Conservation (phyloP, 2,329 filamentous ascomycete species). For the Colletotrichum godetiae region DNA sequence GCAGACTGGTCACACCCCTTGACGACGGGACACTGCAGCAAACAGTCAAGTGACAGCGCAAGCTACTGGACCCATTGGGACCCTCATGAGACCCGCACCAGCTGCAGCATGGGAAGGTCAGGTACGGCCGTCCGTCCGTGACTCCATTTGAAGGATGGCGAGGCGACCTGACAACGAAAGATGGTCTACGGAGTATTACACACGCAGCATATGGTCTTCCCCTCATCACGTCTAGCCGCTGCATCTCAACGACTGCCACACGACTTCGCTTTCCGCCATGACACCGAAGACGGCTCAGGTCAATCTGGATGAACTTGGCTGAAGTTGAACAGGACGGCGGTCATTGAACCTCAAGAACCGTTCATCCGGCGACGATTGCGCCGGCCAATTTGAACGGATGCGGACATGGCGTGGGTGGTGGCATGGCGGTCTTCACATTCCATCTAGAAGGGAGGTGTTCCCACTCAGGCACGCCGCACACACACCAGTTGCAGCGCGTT, state of each 20-base stretch:
- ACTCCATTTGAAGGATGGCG: conserved; percentile 12
- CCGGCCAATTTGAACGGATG: not conserved
- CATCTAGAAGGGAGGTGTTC: not conserved
- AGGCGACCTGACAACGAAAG: conserved; percentile 22
- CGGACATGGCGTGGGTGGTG: conserved; percentile 6
- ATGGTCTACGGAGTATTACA: not conserved
- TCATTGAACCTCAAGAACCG: not conserved
- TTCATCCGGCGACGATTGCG: not conserved
- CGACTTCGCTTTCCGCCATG: conserved; percentile 11
- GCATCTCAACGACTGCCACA: not conserved
- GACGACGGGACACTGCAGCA: not conserved
- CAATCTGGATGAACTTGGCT: not conserved
- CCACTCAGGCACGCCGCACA: conserved; percentile 20
- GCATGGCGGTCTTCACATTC: conserved; percentile 1
- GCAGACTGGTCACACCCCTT: conserved; percentile 1
- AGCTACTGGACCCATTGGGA: conserved; percentile 23
- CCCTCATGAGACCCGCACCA: conserved; percentile 25
- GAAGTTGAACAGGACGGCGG: not conserved
- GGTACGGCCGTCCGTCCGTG: conserved; percentile 19
- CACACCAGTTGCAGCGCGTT: conserved; percentile 5
- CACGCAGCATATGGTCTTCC: not conserved
- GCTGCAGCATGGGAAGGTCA: conserved; percentile 26
- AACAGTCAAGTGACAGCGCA: conserved; percentile 31
- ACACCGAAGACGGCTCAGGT: conserved; percentile 2
- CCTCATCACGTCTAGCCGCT: not conserved